A percentile compares a stretch with the other conserved stretches of the same genome.
Evolutionary conservation across 495 filamentous ascomycete genomes (phyloP).

Genomic region (Lasiosphaeris hirsuta): DNA sequence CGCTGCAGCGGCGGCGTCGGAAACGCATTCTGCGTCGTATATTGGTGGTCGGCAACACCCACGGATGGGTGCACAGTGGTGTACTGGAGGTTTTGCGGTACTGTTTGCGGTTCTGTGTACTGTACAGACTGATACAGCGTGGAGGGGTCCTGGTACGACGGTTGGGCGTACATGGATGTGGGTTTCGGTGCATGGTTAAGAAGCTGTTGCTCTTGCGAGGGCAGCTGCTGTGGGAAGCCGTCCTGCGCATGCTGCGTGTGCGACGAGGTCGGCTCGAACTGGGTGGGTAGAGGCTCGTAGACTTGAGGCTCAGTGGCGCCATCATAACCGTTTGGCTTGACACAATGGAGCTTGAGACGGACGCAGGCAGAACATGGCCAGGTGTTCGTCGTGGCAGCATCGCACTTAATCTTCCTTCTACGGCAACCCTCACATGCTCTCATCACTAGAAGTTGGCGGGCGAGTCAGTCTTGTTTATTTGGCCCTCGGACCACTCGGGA

Average conservation of each 20-base stretch:
- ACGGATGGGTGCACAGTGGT: conserved; percentile 42
- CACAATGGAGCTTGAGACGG: conserved; percentile 87
- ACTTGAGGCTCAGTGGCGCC: conserved; percentile 52
- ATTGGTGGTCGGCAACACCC: conserved; percentile 49
- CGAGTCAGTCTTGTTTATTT: conserved; percentile 21
- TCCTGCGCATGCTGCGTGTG: conserved; percentile 45
- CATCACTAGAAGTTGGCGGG: conserved; percentile 66
- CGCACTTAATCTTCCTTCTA: conserved; percentile 90
- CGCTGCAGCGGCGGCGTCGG: conserved; percentile 52
- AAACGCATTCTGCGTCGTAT: conserved; percentile 45
- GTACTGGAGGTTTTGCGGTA: conserved; percentile 50
- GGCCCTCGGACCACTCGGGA: neutral
- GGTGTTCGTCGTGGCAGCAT: conserved; percentile 95
- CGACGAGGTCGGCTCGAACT: conserved; percentile 33
- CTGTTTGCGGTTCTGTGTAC: conserved; percentile 43
- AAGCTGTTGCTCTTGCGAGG: conserved; percentile 43
- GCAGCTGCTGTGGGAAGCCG: conserved; percentile 51
- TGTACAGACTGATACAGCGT: conserved; percentile 44
- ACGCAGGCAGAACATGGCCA: conserved; percentile 97
- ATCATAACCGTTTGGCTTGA: conserved; percentile 88
- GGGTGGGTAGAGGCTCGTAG: conserved; percentile 45
- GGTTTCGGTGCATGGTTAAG: conserved; percentile 34
- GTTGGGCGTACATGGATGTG: conserved; percentile 36
- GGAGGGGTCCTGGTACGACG: conserved; percentile 38
- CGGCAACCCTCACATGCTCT: conserved; percentile 96